Percentiles rank a stretch among this genome's conserved stretches.
Conservation (phyloP, 1,139 yeast genomes). For the Scheffersomyces titani region DNA sequence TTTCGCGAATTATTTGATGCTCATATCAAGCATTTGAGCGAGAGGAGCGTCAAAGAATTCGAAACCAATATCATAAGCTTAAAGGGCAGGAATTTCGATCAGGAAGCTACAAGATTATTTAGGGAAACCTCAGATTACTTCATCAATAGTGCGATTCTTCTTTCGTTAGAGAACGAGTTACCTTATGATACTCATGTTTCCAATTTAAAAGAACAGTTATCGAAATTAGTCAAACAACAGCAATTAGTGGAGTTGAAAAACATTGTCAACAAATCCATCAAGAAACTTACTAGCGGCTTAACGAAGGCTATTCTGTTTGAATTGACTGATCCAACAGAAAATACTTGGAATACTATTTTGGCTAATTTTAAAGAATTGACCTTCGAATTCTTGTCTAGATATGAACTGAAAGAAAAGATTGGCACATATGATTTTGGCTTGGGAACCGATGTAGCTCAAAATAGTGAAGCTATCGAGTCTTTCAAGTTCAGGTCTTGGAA, state of each 20-base stretch:
- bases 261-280: slow-evolving; percentile 36
- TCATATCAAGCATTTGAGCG: slow-evolving; percentile 14
- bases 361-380: slow-evolving; percentile 47
- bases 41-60: slow-evolving; percentile 4
- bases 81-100: slow-evolving; percentile 6
- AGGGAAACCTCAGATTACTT: slow-evolving; percentile 16
- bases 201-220: slow-evolving; percentile 22
- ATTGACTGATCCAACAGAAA: slow-evolving; percentile 42
- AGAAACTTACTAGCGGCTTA: slow-evolving; percentile 40
- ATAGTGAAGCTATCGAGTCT: slow-evolving; percentile 38
- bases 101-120: slow-evolving; percentile 9
- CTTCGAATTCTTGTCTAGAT: slow-evolving; percentile 21
- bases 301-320: slow-evolving; percentile 42
- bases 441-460: slow-evolving; percentile 52
- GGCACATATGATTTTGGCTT: slow-evolving; percentile 58
- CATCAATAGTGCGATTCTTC: slow-evolving; percentile 19
- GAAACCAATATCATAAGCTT: slow-evolving; percentile 5
- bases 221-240: slow-evolving; percentile 32
- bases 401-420: slow-evolving; percentile 15
- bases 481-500: slow-evolving; percentile 66
- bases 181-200: slow-evolving; percentile 12
- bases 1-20: slow-evolving; percentile 46
- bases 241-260: slow-evolving; percentile 48
- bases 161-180: slow-evolving; percentile 27
- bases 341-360: slow-evolving; percentile 65